Percentiles rank a stretch among this genome's conserved stretches.
Evolutionary conservation across 345 rosid genomes (phyloP).

Genomic region (Sonneratia caseolaris): DNA sequence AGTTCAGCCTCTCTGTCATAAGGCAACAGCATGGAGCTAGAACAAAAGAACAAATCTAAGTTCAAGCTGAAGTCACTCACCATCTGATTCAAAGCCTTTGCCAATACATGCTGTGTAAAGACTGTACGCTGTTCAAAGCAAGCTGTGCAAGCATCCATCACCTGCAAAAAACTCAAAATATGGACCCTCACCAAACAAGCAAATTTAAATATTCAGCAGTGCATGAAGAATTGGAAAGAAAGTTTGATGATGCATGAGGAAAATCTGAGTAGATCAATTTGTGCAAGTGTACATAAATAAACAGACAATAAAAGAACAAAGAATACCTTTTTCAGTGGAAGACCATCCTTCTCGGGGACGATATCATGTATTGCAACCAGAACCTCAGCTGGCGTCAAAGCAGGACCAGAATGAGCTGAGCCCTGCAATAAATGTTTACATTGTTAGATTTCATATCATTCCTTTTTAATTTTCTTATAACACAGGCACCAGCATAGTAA

Average conservation of each 20-base stretch:
- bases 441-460: not conserved
- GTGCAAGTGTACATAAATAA: not conserved
- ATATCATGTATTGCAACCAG: slow-evolving; percentile 89
- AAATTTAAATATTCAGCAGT: not conserved
- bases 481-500: too few species aligned
- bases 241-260: not conserved
- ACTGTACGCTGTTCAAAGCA: slow-evolving; percentile 98
- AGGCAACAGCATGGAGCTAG: not conserved
- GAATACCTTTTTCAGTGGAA: slow-evolving; percentile 71
- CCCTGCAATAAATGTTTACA: slow-evolving; percentile 45
- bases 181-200: not conserved
- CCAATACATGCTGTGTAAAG: slow-evolving; percentile 89
- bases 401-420: slow-evolving; percentile 98
- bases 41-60: not conserved
- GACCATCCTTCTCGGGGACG: slow-evolving; percentile 78
- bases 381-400: slow-evolving; percentile 94
- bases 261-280: not conserved
- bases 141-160: slow-evolving; percentile 87
- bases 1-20: not conserved
- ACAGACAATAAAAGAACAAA: not conserved
- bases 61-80: slow-evolving; percentile 19
- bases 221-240: not conserved
- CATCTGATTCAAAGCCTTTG: slow-evolving; percentile 92
- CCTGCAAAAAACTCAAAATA: slow-evolving; percentile 34
- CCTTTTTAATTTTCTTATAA: too few species aligned